Conservation (phyloP, 352 stramenopile genomes). For the Phytophthora boehmeriae region DNA sequence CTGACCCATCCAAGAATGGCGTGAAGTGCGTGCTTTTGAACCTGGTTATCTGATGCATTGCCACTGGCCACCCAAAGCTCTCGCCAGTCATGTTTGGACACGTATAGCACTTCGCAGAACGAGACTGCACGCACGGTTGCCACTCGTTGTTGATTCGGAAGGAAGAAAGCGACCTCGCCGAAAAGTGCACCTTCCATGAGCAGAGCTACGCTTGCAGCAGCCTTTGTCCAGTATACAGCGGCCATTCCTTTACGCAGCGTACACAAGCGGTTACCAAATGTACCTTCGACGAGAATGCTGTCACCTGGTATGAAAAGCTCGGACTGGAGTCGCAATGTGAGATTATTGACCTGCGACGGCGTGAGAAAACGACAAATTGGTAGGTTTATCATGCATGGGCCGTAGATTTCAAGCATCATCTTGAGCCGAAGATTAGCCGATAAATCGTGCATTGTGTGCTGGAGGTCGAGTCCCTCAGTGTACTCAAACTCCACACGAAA, state of each 20-base stretch:
- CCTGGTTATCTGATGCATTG: constrained; percentile 44
- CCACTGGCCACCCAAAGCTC: constrained; percentile 50
- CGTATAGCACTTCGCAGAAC: constrained; percentile 64
- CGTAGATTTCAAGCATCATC: constrained; percentile 77
- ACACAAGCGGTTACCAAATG: constrained; percentile 56
- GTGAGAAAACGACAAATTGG: constrained; percentile 57
- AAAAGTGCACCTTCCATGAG: constrained; percentile 44
- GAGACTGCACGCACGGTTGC: constrained; percentile 64
- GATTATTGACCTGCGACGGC: constrained; percentile 49
- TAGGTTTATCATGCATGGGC: constrained; percentile 46
- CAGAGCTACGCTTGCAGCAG: constrained; percentile 12
- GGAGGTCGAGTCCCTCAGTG: constrained; percentile 62
- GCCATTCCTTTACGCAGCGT: constrained; percentile 64
- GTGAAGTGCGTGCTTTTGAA: constrained; percentile 61
- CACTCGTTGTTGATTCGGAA: constrained; percentile 59
- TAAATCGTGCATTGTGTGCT: constrained; percentile 60
- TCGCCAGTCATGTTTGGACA: constrained; percentile 65
- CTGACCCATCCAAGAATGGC: constrained; percentile 69
- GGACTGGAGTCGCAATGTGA: constrained; percentile 55
- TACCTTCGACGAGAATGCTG: constrained; percentile 36
- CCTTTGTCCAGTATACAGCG: constrained; percentile 40
- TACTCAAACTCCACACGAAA: constrained; percentile 71
- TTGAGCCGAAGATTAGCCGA: constrained; percentile 63
- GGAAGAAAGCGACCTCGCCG: constrained; percentile 74
- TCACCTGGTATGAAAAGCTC: constrained; percentile 52